Evolutionary conservation across 2,329 filamentous ascomycete species (phyloP), one percentile per base, ranked within the genome.

Genomic region (Ophiobolus disseminans): DNA sequence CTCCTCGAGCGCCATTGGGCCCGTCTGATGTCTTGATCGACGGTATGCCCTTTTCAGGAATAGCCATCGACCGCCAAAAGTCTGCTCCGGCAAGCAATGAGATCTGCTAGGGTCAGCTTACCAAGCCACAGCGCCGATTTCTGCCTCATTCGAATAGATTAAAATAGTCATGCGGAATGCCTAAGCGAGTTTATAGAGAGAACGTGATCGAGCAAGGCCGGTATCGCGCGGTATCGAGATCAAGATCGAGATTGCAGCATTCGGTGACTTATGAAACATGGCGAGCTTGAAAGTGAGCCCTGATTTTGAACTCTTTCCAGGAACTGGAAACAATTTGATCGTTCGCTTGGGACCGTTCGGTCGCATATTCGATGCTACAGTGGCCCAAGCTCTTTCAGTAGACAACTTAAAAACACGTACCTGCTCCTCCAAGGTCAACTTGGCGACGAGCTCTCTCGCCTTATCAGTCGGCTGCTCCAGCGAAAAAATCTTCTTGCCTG

Each of bases 1-100:
- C 84, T 40, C 86, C 86, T 55, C 87, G 79, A 25, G 87, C 82
- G 40, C 87, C 87, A 66, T 88, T 89, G 28, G 87, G 87, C 0
- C 87, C 86, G 59, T 90, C 87, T 28, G 84, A 82, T 37, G 86
- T 78, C 38, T 86, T 83, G 23, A 89, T 76, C 0, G 86, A 84
- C 5, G 86, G 86, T 25, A 89, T 78, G 1, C 82, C 81, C 60
- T 85, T 79, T 17, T 82, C 68, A 8, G 83, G 82, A 5, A 89
- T 75, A 11, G 81, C 70, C 57, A 83, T 81, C 25, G 86, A 87
- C 62, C 88, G 84, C 86, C 86, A 89, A 63, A 88, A 88, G 71
- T 89, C 86, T 56, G 82, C 79, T 47, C 84, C 84, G 46, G 73
- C 70, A 26, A 75, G 58, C 14, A 75, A 50, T 35, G 70, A 71